phyloP scores from a whole-genome alignment of 2,329 filamentous ascomycete genomes.

The Botrytis paeoniae region DNA sequence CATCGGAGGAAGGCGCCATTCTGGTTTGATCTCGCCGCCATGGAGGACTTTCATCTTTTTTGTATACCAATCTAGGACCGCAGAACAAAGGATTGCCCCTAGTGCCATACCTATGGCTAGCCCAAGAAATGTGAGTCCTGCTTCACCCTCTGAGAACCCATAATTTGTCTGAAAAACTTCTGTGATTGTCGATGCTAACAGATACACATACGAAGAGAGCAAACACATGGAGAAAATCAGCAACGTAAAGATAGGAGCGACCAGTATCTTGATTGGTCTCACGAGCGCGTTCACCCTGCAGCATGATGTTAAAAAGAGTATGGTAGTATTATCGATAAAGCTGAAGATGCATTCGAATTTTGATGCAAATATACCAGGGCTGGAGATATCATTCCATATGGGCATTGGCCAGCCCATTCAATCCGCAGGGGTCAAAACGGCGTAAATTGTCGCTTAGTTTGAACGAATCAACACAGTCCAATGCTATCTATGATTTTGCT shows the following conservation, averaged over 20 bases:
- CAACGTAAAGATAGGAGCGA: constrained; percentile 50
- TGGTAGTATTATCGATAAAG: background rate
- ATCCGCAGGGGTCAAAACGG: background rate
- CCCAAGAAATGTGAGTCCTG: constrained; percentile 53
- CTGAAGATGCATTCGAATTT: background rate
- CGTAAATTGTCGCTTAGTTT: background rate
- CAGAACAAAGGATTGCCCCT: background rate
- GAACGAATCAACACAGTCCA: background rate
- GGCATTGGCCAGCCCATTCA: background rate
- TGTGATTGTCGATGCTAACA: constrained; percentile 58
- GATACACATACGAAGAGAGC: constrained; percentile 52
- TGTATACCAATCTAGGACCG: constrained; percentile 12
- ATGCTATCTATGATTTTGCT: background rate
- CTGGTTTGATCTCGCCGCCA: constrained; percentile 44
- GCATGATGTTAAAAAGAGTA: too few relatives aligned
- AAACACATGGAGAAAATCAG: constrained; percentile 50
- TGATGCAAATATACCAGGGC: background rate
- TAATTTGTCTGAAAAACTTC: constrained; percentile 55
- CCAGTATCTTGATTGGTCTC: constrained; percentile 47
- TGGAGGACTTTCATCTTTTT: constrained; percentile 38
- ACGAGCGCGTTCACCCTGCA: constrained; percentile 43
- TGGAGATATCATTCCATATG: background rate
- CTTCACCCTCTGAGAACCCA: constrained; percentile 51
- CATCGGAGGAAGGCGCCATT: constrained; percentile 59
- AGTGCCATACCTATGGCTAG: constrained; percentile 41